Evolutionary conservation across 2,329 filamentous ascomycete species (phyloP), one percentile per base, ranked within the genome.

Genomic region (Penicillium fuscoglaucum): DNA sequence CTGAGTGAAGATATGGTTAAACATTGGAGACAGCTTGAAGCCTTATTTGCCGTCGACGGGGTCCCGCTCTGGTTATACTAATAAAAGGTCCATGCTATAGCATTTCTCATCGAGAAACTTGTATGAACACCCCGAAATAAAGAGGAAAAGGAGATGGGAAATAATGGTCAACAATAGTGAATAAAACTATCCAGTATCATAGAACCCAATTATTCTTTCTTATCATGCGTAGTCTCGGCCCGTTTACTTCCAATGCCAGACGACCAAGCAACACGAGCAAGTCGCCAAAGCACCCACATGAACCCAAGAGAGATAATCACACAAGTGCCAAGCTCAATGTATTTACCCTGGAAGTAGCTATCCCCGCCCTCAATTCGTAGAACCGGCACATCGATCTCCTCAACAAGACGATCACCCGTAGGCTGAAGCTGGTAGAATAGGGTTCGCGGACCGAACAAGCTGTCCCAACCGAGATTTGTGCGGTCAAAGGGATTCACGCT

Each of bases 401-500:
- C 86, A 49, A 83, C 76, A 24, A 90, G 74, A 37, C 54, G 59
- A 1, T 54, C 49, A 1, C 82, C 72, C n/a, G 69, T 69, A 1
- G 88, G 87, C 37, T 81, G 78, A 2, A 90, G 73, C 71, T 97
- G 91, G 82, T 92, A 96, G 72, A 96, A 97, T 70, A 90, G 82
- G 0, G 91, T 96, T 50, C 85, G 82, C 0, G 85, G 82, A 1
- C 84, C 85, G 72, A 97, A 97, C 9, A 96, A 75, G 0, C 83
- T 84, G 64, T 97, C 93, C 72, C 93, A 97, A 1, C 92, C 93
- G n/a, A 97, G 68, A 69, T 91, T 85, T n/a, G 82, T 79, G 6
- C 90, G 82, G 72, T 97, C 93, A 74, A 98, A 98, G 0, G 93
- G 93, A 68, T 90, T 96, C 6, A 82, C 83, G 0, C 83, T 75